Evolutionary conservation across 768 basidiomycete species (phyloP).

Genomic region (Glaciozyma antarctica): DNA sequence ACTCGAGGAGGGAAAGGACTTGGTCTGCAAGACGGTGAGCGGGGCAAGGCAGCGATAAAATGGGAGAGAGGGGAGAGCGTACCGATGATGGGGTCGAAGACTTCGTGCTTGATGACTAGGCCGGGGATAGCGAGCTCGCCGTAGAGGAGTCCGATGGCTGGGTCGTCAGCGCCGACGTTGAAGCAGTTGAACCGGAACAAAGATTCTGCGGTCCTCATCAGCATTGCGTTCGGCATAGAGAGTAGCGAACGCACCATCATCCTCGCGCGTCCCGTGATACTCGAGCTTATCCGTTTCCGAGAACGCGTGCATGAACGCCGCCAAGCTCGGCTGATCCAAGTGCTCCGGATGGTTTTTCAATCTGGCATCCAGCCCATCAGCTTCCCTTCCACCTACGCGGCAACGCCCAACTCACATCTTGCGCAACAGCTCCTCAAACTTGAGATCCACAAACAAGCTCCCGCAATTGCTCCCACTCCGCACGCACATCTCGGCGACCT

Average conservation of each 20-base stretch:
- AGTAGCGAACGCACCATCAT: conserved; percentile 40
- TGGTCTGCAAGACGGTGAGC: conserved; percentile 36
- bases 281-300: conserved; percentile 78
- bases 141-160: conserved; percentile 65
- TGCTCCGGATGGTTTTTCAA: conserved; percentile 76
- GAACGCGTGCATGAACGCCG: conserved; percentile 43
- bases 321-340: conserved; percentile 59
- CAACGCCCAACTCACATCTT: conserved; percentile 37
- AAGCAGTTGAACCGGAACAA: conserved; percentile 86
- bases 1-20: conserved; percentile 70
- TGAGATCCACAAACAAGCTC: conserved; percentile 73
- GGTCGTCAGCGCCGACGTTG: conserved; percentile 66
- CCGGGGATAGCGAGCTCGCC: conserved; percentile 78
- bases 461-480: conserved; percentile 80
- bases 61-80: conserved; percentile 16
- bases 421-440: conserved; percentile 71
- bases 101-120: conserved; percentile 63
- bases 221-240: not conserved
- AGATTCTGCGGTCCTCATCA: conserved; percentile 47
- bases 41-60: not conserved
- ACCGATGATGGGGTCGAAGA: conserved; percentile 83
- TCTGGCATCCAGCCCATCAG: conserved; percentile 38
- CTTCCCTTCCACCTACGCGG: not conserved
- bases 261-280: conserved; percentile 63
- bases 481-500: conserved; percentile 84